phyloP scores from a whole-genome alignment of 306 rosid species.

The Psophocarpus tetragonolobus region DNA sequence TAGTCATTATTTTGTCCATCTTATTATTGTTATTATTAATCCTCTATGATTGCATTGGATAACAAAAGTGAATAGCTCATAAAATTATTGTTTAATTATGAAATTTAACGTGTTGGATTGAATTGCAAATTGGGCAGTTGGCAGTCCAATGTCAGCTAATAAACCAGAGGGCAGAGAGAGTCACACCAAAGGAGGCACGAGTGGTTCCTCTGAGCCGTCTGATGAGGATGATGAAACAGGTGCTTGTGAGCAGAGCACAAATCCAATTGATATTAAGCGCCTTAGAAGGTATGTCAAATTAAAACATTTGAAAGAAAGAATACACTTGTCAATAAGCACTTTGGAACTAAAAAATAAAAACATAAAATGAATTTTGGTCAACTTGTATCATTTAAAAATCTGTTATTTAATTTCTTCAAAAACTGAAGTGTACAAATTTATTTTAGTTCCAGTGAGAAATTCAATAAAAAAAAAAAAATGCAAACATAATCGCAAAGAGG shows the following conservation, averaged over 20 bases:
- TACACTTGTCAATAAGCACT: too few species aligned
- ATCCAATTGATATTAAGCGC: constrained; percentile 56
- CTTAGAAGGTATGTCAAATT: constrained; percentile 57
- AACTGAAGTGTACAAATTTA: too few species aligned
- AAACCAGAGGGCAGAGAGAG: constrained; percentile 50
- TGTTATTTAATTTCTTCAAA: too few species aligned
- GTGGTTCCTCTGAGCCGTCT: constrained; percentile 82
- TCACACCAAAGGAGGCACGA: constrained; percentile 56
- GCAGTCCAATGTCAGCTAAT: constrained; percentile 74
- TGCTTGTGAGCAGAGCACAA: constrained; percentile 63
- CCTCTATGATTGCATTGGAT: not conserved
- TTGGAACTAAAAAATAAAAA: too few species aligned
- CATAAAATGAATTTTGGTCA: too few species aligned
- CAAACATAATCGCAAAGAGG: too few species aligned
- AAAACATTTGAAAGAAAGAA: not conserved
- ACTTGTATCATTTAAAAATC: too few species aligned
- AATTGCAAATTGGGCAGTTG: constrained; percentile 56
- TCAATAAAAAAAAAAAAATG: too few species aligned
- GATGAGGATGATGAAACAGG: constrained; percentile 84
- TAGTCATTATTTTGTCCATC: not conserved
- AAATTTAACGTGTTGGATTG: constrained; percentile 24
- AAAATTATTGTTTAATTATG: not conserved
- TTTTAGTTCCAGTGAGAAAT: too few species aligned
- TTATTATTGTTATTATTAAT: not conserved
- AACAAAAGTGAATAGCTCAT: not conserved